A percentile compares a stretch with the other conserved stretches of the same genome.
These are phyloP conservation scores for Combretum micranthum DNA, from an alignment of 345 rosid species.

Conservation along the genomic window DNA sequence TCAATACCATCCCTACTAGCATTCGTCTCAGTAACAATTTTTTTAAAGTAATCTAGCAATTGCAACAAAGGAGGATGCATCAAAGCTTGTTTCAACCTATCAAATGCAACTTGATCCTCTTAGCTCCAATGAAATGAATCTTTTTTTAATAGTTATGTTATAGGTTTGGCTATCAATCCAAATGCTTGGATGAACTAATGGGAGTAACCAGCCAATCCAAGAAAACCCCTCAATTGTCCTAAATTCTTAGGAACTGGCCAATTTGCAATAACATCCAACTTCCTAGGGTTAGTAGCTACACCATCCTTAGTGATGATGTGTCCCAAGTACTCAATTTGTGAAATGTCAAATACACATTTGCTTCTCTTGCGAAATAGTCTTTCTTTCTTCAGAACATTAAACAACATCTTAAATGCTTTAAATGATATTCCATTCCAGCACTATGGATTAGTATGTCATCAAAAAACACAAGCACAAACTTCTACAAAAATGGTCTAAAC, in stretches of 20 bases:
- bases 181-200: not conserved
- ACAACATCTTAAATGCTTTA: not conserved
- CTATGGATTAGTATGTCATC: constrained; percentile 3
- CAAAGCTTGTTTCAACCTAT: not conserved
- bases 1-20: no score
- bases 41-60: not conserved
- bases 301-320: not conserved
- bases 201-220: no score
- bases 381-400: not conserved
- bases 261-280: not conserved
- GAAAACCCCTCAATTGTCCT: constrained; percentile 2
- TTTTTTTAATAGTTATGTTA: not conserved
- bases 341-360: not conserved
- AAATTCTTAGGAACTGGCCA: not conserved
- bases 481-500: not conserved
- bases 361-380: not conserved
- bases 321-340: not conserved
- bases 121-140: not conserved
- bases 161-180: not conserved
- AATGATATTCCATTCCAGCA: not conserved
- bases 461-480: not conserved
- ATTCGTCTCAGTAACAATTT: no score
- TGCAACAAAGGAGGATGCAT: not conserved
- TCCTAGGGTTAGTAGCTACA: not conserved
- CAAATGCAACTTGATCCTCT: not conserved